Evolutionary conservation across 192 early-diverging fungal genomes (phyloP).

Genomic region (Backusella luteola): DNA sequence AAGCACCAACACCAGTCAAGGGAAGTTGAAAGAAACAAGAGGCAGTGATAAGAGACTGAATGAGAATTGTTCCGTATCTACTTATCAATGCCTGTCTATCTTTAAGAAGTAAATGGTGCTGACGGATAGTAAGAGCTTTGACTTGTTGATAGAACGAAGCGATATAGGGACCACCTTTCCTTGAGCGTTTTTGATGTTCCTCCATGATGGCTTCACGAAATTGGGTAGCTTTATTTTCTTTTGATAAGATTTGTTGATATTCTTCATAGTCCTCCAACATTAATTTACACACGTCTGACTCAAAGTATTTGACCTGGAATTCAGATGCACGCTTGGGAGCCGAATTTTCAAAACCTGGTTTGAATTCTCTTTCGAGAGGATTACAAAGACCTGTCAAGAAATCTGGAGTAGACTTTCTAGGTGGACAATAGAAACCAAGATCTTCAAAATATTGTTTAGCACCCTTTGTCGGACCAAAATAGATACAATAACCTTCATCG

Average conservation of each 20-base stretch:
- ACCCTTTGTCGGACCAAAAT: conserved; percentile 59
- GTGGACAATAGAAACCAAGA: conserved; percentile 61
- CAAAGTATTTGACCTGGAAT: conserved; percentile 59
- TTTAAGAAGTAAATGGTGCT: conserved; percentile 59
- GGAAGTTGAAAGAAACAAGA: conserved; percentile 67
- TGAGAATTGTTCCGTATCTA: conserved; percentile 41
- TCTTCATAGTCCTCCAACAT: conserved; percentile 40
- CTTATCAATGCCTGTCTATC: conserved; percentile 38
- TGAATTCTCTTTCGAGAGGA: conserved; percentile 49
- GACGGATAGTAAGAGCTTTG: conserved; percentile 55
- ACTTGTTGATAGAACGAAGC: conserved; percentile 65
- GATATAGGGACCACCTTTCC: conserved; percentile 56
- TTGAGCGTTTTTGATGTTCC: conserved; percentile 51
- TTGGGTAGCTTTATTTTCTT: conserved; percentile 15
- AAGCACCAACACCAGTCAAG: conserved; percentile 57
- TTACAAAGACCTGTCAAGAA: conserved; percentile 71
- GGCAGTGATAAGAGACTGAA: conserved; percentile 71
- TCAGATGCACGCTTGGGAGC: conserved; percentile 59
- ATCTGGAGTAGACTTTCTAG: conserved; percentile 68
- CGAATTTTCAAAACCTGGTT: conserved; percentile 51
- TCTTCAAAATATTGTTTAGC: conserved; percentile 63
- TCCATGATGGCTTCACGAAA: conserved; percentile 51
- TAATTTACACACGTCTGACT: conserved; percentile 36
- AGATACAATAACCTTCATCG: conserved; percentile 64
- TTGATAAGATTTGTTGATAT: conserved; percentile 39